Evolutionary conservation across 805 yeast genomes (phyloP).

Genomic region (Starmerella tilneyi): DNA sequence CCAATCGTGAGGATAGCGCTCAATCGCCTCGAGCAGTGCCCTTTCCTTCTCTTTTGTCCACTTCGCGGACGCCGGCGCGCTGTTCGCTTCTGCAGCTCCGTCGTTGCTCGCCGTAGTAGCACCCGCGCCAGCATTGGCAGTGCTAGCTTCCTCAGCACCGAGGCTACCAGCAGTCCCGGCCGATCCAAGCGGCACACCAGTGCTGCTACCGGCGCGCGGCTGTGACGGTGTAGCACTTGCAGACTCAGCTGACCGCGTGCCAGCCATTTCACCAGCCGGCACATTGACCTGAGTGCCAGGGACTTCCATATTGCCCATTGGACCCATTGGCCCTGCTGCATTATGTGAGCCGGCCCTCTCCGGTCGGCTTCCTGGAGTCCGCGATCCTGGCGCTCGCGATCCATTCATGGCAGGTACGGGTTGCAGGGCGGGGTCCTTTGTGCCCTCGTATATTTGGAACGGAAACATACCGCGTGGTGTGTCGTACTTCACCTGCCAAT

Average conservation of each 20-base stretch:
- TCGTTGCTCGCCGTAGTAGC: too few relatives aligned
- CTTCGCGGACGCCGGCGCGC: conserved; percentile 25
- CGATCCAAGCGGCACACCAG: not conserved
- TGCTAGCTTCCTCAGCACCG: not conserved
- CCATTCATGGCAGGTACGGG: conserved; percentile 8
- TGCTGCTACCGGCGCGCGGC: not conserved
- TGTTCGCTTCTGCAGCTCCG: not conserved
- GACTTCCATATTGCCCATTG: not conserved
- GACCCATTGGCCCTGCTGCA: not conserved
- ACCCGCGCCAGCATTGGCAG: not conserved
- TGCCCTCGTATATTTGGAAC: conserved; percentile 68
- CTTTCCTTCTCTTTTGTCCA: conserved; percentile 65
- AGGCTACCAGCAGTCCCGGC: not conserved
- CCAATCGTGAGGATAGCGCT: conserved; percentile 66
- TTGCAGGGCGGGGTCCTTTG: conserved; percentile 36
- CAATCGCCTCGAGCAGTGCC: conserved; percentile 51
- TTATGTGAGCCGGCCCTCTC: not conserved
- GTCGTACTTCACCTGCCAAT: conserved; percentile 66
- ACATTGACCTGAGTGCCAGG: not conserved
- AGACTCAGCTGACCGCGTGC: not conserved
- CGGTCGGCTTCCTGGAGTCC: not conserved
- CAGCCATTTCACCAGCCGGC: not conserved
- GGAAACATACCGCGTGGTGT: conserved; percentile 91
- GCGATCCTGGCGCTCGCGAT: not conserved
- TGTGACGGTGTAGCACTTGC: too few relatives aligned